Base-by-base conservation (phyloP, 2,329 filamentous ascomycete genomes). In the Ustilaginoidea virens region DNA sequence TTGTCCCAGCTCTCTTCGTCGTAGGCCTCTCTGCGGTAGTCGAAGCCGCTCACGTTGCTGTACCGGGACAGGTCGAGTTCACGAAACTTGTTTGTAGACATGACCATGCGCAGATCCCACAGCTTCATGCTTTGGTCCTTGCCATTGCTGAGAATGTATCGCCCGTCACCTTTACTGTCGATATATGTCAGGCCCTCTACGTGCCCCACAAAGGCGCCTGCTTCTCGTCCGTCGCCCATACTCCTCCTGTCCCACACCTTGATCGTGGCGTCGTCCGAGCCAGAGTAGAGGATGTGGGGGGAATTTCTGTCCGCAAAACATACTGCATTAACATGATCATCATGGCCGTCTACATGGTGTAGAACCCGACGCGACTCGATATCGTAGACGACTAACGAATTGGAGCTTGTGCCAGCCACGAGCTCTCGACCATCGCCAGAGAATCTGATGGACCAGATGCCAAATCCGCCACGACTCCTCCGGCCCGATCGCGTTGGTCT, bases 61-160 rank as follows among this genome's bases (percentile, higher is more conserved):
- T 69, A 61, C 23, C 60, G 53, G n/a, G 60, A 55, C 4, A 68
- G 63, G 35, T 74, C 61, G 30, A 74, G 56, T 18, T 60, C 53
- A 25, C 64, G 60, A 34, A 72, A 80, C 29, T 64, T 59, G 19
- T 74, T 66, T 1, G 78, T 77, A 5, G 74, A 74, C 62, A 90
- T 80, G 66, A 85, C 87, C 64, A 81, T 92, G 29, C 87, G 68
- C 32, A 94, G 51, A 50, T 98, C 90, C 90, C 90, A 98, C 0
- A 98, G 66, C 55, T 96, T 96, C 72, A 92, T 92, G 23, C 77
- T 87, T 52, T 96, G 90, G 47, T 98, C 90, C 48, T 96, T 98
- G 36, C 74, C 82, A 44, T 98, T 98, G 39, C 78, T 86, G 16
- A 98, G 69, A 7, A 96, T 79, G 49, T 96, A 96, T 32, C 74